A percentile compares a stretch with the other conserved stretches of the same genome.
These are phyloP conservation scores for Cadophora malorum DNA, from an alignment of 2,329 filamentous ascomycete genomes.

Conservation along the genomic window DNA sequence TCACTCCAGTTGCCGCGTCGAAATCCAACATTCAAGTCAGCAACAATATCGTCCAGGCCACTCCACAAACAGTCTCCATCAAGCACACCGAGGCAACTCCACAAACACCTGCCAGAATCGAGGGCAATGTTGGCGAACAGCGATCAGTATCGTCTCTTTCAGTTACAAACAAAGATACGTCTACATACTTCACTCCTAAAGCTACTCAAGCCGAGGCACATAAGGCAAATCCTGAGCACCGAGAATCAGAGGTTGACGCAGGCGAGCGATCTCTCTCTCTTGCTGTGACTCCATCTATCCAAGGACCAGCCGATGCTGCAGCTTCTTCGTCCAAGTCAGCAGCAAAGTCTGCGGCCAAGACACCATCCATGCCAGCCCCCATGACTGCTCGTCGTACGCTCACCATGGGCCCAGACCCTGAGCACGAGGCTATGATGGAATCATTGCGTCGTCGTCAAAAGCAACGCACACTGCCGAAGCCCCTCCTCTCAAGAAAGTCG, in stretches of 20 bases:
- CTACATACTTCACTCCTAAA: not conserved
- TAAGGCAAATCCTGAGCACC: not conserved
- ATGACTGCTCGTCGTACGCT: not conserved
- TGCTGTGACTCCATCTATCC: not conserved
- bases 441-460: not conserved
- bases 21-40: not conserved
- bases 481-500: not conserved
- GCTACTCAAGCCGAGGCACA: not conserved
- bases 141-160: slow-evolving; percentile 4
- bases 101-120: not conserved
- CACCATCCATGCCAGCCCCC: not conserved
- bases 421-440: not conserved
- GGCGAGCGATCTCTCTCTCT: not conserved
- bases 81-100: slow-evolving; percentile 5
- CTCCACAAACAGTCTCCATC: not conserved
- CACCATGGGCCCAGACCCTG: not conserved
- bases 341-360: not conserved
- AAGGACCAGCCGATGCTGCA: not conserved
- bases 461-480: not conserved
- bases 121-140: not conserved
- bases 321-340: slow-evolving; percentile 9
- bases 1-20: not conserved
- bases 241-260: not conserved
- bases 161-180: not conserved
- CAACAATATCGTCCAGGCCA: not conserved